Base-by-base conservation (phyloP, 179 eudicot species). In the Amaranthus tricolor region DNA sequence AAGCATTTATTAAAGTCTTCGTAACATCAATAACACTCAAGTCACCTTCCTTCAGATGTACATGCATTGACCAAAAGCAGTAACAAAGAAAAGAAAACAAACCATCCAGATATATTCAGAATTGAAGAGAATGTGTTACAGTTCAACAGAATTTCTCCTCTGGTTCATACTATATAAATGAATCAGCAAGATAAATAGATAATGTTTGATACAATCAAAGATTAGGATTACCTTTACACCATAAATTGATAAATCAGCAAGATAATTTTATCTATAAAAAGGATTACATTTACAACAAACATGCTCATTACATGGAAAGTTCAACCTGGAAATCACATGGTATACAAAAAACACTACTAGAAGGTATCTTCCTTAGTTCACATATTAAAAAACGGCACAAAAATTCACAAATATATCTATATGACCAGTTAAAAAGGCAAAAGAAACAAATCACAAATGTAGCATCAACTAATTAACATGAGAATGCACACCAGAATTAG, bases 401-500 rank as follows among this genome's bases (percentile, higher is more conserved):
- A 65, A 65, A 65, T 47, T 13, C 53, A 45, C 15, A 67, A 50
- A 68, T 10, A 63, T 43, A 9, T 54, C 58, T 54, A 54, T 2
- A 13, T 54, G 58, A 54, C 17, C 16, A 54, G 17, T 5, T 54
- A 54, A 62, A 62, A 31, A 31, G 40, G 48, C 6, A 40, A 62
- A 47, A 31, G 40, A 17, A 59, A 7, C 56, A 47, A 19, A 60
- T 7, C 9, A 54, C 53, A 15, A 31, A 31, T 12, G 53, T 6
- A 44, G 49, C 31, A 53, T 56, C 17, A 31, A 43, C 19, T 15
- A 40, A 31, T 14, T 74, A 7, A 54, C 62, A 68, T 14, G 50
- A 31, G 20, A 64, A 31, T 51, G 72, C 20, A 62, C 31, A 60
- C 63, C 70, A 40, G 45, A 49, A 78, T 31, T 21, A 53, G 62